Conservation (phyloP, 139 green algal species). For the Raphidocelis subcapitata region DNA sequence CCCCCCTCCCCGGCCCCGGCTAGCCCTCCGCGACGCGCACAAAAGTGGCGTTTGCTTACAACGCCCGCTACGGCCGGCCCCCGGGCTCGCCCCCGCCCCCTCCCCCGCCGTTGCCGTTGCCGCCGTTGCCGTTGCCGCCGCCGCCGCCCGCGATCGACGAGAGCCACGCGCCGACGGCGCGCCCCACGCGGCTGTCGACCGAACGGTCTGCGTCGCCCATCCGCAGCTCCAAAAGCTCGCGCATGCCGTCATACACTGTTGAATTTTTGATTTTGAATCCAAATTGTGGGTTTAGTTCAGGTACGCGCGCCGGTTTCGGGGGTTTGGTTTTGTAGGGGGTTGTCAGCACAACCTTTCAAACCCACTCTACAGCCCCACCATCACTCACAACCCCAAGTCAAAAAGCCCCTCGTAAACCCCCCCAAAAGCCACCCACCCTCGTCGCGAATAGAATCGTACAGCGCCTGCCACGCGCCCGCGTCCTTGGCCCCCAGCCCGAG, state of each 20-base stretch:
- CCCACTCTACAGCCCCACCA: not conserved
- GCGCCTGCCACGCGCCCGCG: constrained; percentile 17
- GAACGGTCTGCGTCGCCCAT: constrained; percentile 27
- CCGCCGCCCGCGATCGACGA: not conserved
- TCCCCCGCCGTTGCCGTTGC: too few relatives aligned
- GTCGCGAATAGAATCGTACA: constrained; percentile 36
- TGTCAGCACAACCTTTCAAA: not conserved
- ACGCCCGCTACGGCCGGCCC: too few relatives aligned
- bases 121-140: too few relatives aligned
- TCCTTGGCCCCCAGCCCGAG: constrained; percentile 27
- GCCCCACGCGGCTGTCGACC: constrained; percentile 15
- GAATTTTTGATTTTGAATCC: not conserved
- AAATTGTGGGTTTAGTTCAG: not conserved
- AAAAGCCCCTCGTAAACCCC: not conserved
- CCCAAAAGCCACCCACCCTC: constrained; percentile 13
- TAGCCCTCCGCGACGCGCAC: too few relatives aligned
- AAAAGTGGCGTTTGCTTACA: too few relatives aligned
- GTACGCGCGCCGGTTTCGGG: not conserved
- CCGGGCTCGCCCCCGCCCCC: too few relatives aligned
- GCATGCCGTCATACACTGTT: constrained; percentile 28
- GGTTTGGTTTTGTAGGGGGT: not conserved
- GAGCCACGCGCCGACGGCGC: constrained; percentile 6
- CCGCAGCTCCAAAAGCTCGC: constrained; percentile 43
- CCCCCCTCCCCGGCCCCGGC: too few relatives aligned
- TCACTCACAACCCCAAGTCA: not conserved